Evolutionary conservation across 2,329 filamentous ascomycete species (phyloP).

Genomic region (Colletotrichum sidae): DNA sequence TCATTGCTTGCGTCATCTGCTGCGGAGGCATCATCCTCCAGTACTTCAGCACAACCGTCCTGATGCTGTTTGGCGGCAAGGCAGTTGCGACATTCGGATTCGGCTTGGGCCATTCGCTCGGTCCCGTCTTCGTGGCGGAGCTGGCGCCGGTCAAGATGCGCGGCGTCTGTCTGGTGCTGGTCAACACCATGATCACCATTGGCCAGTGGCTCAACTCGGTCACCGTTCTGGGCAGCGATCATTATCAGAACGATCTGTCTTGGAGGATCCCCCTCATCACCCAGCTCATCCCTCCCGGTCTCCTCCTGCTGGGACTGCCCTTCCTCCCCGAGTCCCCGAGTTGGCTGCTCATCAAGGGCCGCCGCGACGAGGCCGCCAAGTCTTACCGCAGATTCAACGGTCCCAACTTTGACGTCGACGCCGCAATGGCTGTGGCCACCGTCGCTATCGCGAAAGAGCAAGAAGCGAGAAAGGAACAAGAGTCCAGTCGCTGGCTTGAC

Average conservation of each 20-base stretch:
- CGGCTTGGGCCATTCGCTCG: conserved; percentile 46
- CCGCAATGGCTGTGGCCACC: conserved; percentile 38
- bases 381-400: conserved; percentile 43
- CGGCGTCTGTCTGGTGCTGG: conserved; percentile 44
- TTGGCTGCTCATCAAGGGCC: conserved; percentile 39
- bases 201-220: conserved; percentile 41
- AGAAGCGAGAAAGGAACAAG: conserved; percentile 41
- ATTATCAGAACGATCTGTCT: conserved; percentile 40
- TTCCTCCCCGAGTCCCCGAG: conserved; percentile 40
- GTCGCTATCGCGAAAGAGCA: conserved; percentile 41
- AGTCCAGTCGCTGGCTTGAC: conserved; percentile 41
- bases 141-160: conserved; percentile 46
- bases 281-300: conserved; percentile 43
- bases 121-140: conserved; percentile 48
- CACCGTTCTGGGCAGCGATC: conserved; percentile 26
- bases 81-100: conserved; percentile 45
- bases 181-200: conserved; percentile 49
- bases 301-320: conserved; percentile 41
- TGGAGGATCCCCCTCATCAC: conserved; percentile 47
- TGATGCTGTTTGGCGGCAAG: conserved; percentile 46
- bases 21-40: conserved; percentile 43
- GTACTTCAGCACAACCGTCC: conserved; percentile 38
- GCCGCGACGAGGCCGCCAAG: conserved; percentile 38
- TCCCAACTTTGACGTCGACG: conserved; percentile 42
- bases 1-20: conserved; percentile 33